Base-by-base conservation (phyloP, 140 eudicot species). In the Bidens hawaiensis region DNA sequence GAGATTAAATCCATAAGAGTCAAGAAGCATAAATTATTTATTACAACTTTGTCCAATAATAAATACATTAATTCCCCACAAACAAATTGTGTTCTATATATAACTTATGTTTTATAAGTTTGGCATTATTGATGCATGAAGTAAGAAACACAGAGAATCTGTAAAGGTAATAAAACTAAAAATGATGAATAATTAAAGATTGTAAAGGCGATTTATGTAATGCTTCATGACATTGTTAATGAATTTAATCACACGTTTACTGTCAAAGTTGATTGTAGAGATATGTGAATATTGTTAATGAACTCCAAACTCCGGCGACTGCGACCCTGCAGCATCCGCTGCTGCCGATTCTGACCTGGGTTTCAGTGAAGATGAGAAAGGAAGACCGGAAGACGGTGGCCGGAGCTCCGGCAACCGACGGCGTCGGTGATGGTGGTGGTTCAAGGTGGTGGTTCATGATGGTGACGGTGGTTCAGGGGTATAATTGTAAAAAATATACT, bases 131-230 rank as follows among this genome's bases (percentile, higher is more conserved):
- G 63, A 58, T 58, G 69, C 63, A 57, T 65, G 66, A 74, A 74
- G 78, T 65, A 48, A 74, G 57, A 74, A 74, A 74, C 78, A 65
- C 73, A 74, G 78, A 65, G 78, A 74, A 74, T 74, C 78, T 74
- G 63, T 66, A 74, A 74, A 74, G 78, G 78, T 74, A 47, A 74
- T 43, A 73, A 66, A 25, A 50, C 67, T 65, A 74, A 65, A 65
- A 73, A 23, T 19, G 45, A 55, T 64, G 67, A 73, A 73, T 64
- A 65, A 57, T 57, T 34, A 74, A 65, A 72, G 72, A 60, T 53
- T 53, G 54, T 72, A 72, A 73, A 73, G 78, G 63, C 17, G 56
- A 74, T 74, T 58, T 74, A 74, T 74, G 78, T 57, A 74, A 54
- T 49, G 63, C 73, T 73, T 73, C 48, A 40, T 73, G 54, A 40